A percentile compares a stretch with the other conserved stretches of the same genome.
These are phyloP conservation scores for Nevesoporus exiguus DNA, from an alignment of 768 basidiomycete genomes.

Conservation along the genomic window DNA sequence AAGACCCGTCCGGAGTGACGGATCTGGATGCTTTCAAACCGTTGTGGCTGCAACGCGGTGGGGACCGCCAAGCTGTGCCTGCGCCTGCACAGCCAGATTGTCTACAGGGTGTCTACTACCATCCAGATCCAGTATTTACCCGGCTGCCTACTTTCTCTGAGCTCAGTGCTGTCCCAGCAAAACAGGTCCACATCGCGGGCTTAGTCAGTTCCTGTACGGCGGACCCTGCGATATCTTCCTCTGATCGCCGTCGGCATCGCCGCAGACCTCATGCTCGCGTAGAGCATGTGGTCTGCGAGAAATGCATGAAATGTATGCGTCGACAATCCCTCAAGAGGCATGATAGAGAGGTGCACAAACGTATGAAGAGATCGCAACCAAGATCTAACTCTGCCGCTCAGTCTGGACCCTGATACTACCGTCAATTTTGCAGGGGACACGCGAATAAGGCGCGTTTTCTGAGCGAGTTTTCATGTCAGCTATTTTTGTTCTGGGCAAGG, in stretches of 20 bases:
- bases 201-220: not conserved
- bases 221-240: slow-evolving; percentile 4
- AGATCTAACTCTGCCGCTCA: not conserved
- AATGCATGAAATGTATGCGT: slow-evolving; percentile 15
- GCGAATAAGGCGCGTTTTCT: slow-evolving; percentile 1
- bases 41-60: not conserved
- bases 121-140: no score
- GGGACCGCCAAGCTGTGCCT: slow-evolving; percentile 20
- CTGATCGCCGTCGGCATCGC: not conserved
- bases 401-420: not conserved
- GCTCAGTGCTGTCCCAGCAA: not conserved
- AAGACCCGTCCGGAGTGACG: slow-evolving; percentile 13
- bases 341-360: slow-evolving; percentile 17
- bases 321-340: slow-evolving; percentile 20
- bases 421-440: not conserved
- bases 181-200: not conserved
- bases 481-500: not conserved
- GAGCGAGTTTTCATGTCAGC: not conserved
- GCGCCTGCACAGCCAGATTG: slow-evolving; percentile 8
- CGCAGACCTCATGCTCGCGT: not conserved
- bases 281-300: not conserved
- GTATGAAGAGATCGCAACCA: slow-evolving; percentile 12
- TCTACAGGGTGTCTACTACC: not conserved
- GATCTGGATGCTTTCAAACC: not conserved
- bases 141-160: not conserved